Percentiles rank a stretch among this genome's conserved stretches.
phyloP scores from a whole-genome alignment of 2,329 filamentous ascomycete species.

The Colletotrichum kahawae region DNA sequence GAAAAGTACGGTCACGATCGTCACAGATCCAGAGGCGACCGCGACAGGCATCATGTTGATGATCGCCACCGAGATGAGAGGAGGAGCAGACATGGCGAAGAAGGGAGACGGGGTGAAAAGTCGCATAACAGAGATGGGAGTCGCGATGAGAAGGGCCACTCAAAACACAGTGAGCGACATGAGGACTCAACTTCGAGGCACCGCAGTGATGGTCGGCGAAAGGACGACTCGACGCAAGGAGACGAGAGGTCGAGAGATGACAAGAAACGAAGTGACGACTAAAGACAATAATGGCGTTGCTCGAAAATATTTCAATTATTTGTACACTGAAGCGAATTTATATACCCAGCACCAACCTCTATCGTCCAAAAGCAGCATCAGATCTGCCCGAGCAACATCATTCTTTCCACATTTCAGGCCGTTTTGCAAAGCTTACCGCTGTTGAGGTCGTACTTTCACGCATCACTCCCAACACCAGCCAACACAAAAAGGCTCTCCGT shows the following conservation, averaged over 20 bases:
- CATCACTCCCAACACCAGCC: conserved; percentile 32
- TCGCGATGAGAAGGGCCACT: background rate
- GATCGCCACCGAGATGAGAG: background rate
- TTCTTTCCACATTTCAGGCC: background rate
- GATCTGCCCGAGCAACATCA: background rate
- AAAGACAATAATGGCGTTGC: background rate
- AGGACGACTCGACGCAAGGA: background rate
- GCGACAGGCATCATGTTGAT: background rate
- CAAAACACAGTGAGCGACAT: background rate
- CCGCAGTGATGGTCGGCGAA: background rate
- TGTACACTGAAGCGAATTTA: background rate
- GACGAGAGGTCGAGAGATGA: background rate
- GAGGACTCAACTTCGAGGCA: background rate
- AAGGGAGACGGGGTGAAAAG: background rate
- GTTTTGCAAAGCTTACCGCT: conserved; percentile 11
- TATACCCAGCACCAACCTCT: background rate
- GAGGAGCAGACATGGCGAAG: background rate
- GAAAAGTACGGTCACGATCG: too few relatives aligned
- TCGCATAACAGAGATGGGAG: background rate
- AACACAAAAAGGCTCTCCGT: conserved; percentile 30
- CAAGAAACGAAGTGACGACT: background rate
- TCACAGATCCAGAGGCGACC: background rate
- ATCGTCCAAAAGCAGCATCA: background rate
- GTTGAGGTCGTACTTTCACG: conserved; percentile 18
- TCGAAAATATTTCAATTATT: background rate